Evolutionary conservation across 495 filamentous ascomycete genomes (phyloP), one percentile per base, ranked within the genome.

Genomic region (Barbatosphaeria neglecta): DNA sequence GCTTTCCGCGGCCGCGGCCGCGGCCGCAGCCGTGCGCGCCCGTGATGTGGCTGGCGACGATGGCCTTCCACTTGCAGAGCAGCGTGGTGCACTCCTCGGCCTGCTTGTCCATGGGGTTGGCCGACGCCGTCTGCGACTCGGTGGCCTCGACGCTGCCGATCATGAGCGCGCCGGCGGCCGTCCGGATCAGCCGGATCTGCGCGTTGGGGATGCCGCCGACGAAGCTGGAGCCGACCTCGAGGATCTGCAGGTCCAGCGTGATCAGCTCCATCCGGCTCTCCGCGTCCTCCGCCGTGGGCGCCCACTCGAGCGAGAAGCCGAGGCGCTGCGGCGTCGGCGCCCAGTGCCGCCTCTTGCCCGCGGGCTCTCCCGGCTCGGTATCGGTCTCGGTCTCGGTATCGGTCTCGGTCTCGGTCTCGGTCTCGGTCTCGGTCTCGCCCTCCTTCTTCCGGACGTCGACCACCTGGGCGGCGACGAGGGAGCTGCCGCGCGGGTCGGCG

Each of bases 141-240:
- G 43, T 37, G 10, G 56, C 61, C 24, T 60, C 52, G 22, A 73
- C 51, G 6, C 54, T 49, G 22, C 49, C 59, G 45, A 78, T 68
- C 53, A 67, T 52, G 40, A 79, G 52, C 28, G 61, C 59, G 39
- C 65, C 67, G n/a, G 41, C 51, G 11, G 53, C 45, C 1, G 66
- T 64, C 57, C 71, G 66, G 40, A 77, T 41, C 3, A 78, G 43
- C 31, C 64, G 64, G 19, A 75, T 41, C 17, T 69, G 61, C 22
- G 76, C 54, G 31, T 45, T 60, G 16, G 74, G 69, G 38, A 78
- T 63, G n/a, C 59, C 58, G n/a, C 63, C 48, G 31, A 76, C 45
- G 28, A 72, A 69, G 18, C 50, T 45, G 35, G 56, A 48, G 33
- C 67, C 74, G n/a, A 78, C 64, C 47, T 73, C 67, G 37, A 76